Base-by-base conservation (phyloP, 495 filamentous ascomycete species). In the Amniculicola lignicola region DNA sequence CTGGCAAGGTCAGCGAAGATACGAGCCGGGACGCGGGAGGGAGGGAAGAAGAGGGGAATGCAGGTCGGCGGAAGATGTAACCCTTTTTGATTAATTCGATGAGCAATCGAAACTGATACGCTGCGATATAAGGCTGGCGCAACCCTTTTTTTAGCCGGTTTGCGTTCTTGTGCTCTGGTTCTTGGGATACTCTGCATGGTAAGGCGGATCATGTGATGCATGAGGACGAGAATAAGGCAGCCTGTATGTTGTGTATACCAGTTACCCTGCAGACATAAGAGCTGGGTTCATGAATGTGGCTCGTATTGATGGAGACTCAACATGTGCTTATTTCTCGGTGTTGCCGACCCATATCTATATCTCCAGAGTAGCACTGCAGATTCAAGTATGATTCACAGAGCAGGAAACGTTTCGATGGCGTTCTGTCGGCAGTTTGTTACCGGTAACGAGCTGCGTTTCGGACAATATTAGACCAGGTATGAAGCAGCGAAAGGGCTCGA, bases 21-120 rank as follows among this genome's bases (percentile, higher is more conserved):
- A 1, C 15, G 31, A 5, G 52, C 47, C 15, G 31, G 57, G 43
- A 49, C 50, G 49, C 43, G 57, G 41, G 52, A 54, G 42, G 43
- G 57, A 38, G 35, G 51, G 43, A 44, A 22, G 28, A 33, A 42
- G 36, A 29, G 40, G 56, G 57, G 42, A 48, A 54, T 62, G 59
- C 59, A 62, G 41, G 46, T 43, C 19, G 53, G 59, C 59, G 59
- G 59, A 54, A 63, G 49, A 59, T 54, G 60, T 63, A 63, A 63
- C 60, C 60, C 41, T 54, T 54, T 58, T 55, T 63, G 60, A 58
- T 63, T 51, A 58, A 59, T 57, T 43, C 37, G 49, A 50, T 54
- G 54, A 54, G 48, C 55, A 58, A 51, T 39, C 15, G 29, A 53
- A 41, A 44, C 47, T 54, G 54, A 51, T 58, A 42, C 37, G 47